Percentiles rank a stretch among this genome's conserved stretches.
phyloP scores from a whole-genome alignment of 441 rosid species.

The Aquilaria agallochum region DNA sequence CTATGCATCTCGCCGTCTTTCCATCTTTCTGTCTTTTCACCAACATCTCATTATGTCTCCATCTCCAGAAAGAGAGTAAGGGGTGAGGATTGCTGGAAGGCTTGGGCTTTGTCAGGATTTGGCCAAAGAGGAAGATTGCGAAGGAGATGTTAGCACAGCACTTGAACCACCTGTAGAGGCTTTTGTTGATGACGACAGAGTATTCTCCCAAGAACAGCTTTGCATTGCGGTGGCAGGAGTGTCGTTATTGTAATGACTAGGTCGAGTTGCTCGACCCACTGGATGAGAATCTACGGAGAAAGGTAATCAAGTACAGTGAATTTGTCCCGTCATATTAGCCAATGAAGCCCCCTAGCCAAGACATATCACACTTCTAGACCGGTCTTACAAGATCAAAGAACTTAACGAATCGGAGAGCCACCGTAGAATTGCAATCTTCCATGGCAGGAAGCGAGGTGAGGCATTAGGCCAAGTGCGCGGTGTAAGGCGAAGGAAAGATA shows the following conservation, averaged over 20 bases:
- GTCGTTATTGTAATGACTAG: constrained; percentile 58
- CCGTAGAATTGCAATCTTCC: too few species aligned
- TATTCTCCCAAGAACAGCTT: constrained; percentile 78
- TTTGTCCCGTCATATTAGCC: constrained; percentile 44
- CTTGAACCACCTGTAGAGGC: constrained; percentile 57
- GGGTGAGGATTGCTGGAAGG: constrained; percentile 40
- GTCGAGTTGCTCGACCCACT: constrained; percentile 61
- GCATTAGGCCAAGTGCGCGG: too few species aligned
- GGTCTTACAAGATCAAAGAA: constrained; percentile 39
- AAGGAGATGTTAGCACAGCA: constrained; percentile 85
- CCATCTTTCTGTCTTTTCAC: too few species aligned
- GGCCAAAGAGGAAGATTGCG: constrained; percentile 74
- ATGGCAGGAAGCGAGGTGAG: too few species aligned
- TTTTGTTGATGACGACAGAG: constrained; percentile 60
- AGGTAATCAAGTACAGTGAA: constrained; percentile 63
- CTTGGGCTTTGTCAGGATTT: constrained; percentile 50
- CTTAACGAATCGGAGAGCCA: too few species aligned
- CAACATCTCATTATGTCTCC: too few species aligned
- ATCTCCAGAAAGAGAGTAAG: constrained; percentile 7
- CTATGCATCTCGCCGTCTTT: too few species aligned
- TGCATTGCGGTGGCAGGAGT: constrained; percentile 56
- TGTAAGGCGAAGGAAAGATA: too few species aligned
- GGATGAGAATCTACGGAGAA: constrained; percentile 67
- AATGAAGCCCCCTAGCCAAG: constrained; percentile 29
- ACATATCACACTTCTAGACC: constrained; percentile 44